These are phyloP conservation scores for Candida maltosa DNA, from an alignment of 805 yeast genomes.

Conservation along the genomic window DNA sequence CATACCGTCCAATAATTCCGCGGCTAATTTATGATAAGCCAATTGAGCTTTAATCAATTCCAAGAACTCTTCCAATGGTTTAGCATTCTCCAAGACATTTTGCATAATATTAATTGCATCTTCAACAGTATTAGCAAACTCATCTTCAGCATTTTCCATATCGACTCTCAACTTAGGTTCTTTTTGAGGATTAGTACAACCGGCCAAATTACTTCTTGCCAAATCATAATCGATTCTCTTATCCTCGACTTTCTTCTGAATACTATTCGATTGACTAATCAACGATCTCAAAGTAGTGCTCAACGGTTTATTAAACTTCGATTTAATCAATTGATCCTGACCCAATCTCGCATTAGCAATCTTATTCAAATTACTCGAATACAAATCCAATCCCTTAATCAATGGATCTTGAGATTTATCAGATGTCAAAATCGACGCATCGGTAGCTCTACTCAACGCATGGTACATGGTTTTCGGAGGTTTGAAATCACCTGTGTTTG, in stretches of 20 bases:
- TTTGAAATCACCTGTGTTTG: constrained; percentile 37
- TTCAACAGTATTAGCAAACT: constrained; percentile 85
- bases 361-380: constrained; percentile 67
- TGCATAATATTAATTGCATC: constrained; percentile 83
- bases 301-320: constrained; percentile 68
- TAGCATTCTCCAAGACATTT: constrained; percentile 68
- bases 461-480: constrained; percentile 81
- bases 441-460: constrained; percentile 75
- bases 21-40: constrained; percentile 74
- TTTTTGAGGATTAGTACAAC: constrained; percentile 43
- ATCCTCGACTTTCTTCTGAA: constrained; percentile 72
- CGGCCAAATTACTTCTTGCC: constrained; percentile 50
- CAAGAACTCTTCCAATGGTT: constrained; percentile 62
- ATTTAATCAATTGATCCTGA: constrained; percentile 71
- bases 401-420: constrained; percentile 45
- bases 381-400: constrained; percentile 60
- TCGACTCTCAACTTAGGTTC: constrained; percentile 72
- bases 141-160: constrained; percentile 84
- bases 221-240: constrained; percentile 78
- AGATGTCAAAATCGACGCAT: constrained; percentile 43
- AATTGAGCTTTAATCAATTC: constrained; percentile 77
- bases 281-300: constrained; percentile 58
- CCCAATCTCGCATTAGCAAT: constrained; percentile 80
- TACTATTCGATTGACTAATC: constrained; percentile 60
- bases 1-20: constrained; percentile 61